A percentile compares a stretch with the other conserved stretches of the same genome.
phyloP scores from a whole-genome alignment of 169 alveolate genomes.

The Eimeria sp. region DNA sequence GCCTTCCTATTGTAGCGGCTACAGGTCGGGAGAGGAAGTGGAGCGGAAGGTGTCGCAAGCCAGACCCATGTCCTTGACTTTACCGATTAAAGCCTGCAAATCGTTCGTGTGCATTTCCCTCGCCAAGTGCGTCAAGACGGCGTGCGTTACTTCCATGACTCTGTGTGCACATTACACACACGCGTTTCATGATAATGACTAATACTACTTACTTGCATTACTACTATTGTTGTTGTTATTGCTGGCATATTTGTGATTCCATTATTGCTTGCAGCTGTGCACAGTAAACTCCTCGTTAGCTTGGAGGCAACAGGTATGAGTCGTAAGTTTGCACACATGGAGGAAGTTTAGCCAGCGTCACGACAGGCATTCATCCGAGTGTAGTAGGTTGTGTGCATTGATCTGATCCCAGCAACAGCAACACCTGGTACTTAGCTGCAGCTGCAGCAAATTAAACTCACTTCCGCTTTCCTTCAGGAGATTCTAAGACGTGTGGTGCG shows the following conservation, averaged over 20 bases:
- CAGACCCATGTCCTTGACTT: slow-evolving; percentile 10
- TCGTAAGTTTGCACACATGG: not conserved
- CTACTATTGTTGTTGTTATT: not conserved
- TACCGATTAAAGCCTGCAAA: not conserved
- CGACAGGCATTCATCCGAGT: not conserved
- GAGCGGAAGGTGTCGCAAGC: slow-evolving; percentile 34
- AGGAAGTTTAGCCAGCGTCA: not conserved
- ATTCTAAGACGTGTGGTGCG: slow-evolving; percentile 22
- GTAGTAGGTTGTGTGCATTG: not conserved
- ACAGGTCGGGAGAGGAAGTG: not conserved
- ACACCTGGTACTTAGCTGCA: not conserved
- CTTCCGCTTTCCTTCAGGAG: slow-evolving; percentile 58
- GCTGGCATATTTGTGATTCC: too few species aligned
- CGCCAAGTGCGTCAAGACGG: slow-evolving; percentile 35
- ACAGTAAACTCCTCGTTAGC: too few species aligned
- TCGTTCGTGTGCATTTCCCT: slow-evolving; percentile 24
- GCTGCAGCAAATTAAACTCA: not conserved
- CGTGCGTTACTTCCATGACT: slow-evolving; percentile 45
- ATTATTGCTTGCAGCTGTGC: not conserved
- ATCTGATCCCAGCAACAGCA: not conserved
- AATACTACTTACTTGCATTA: too few species aligned
- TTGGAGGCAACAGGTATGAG: too few species aligned
- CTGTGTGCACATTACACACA: not conserved
- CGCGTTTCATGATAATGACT: not conserved
- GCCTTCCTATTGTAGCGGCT: not conserved